These are phyloP conservation scores for Bertia moriformis DNA, from an alignment of 2,329 filamentous ascomycete species.

Conservation along the genomic window DNA sequence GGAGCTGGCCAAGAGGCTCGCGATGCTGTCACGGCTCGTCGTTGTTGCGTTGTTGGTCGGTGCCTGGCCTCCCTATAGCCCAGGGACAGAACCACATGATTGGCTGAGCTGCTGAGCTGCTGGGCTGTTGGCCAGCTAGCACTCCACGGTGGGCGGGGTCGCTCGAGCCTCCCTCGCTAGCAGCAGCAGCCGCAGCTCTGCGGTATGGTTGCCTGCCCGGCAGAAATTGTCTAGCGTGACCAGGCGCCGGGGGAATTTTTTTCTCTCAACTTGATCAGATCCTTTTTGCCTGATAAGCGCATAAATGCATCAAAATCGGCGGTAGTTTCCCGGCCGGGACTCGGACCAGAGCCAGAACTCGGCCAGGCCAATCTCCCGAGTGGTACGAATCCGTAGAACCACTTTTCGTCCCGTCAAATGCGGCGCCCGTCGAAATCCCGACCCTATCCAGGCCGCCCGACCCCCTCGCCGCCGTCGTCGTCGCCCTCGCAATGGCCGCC, in stretches of 20 bases:
- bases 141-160: no score
- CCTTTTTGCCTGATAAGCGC: neutral
- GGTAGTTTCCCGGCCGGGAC: conserved; percentile 27
- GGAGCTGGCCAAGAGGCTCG: no score
- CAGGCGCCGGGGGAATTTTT: conserved; percentile 21
- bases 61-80: no score
- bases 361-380: conserved; percentile 10
- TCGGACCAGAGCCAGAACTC: conserved; percentile 41
- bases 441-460: conserved; percentile 20
- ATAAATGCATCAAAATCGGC: conserved; percentile 20
- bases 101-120: no score
- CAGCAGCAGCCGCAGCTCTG: no score
- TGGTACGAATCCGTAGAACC: conserved; percentile 34
- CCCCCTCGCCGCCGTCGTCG: neutral
- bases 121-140: no score
- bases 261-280: conserved; percentile 23
- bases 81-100: no score
- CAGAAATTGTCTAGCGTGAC: neutral
- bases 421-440: conserved; percentile 37
- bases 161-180: no score
- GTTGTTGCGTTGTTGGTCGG: no score
- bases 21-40: no score
- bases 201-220: no score
- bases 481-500: neutral
- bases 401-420: conserved; percentile 42